Evolutionary conservation across 2,329 filamentous ascomycete genomes (phyloP), one percentile per base, ranked within the genome.

Genomic region (Sporothrix pseudoabietina): DNA sequence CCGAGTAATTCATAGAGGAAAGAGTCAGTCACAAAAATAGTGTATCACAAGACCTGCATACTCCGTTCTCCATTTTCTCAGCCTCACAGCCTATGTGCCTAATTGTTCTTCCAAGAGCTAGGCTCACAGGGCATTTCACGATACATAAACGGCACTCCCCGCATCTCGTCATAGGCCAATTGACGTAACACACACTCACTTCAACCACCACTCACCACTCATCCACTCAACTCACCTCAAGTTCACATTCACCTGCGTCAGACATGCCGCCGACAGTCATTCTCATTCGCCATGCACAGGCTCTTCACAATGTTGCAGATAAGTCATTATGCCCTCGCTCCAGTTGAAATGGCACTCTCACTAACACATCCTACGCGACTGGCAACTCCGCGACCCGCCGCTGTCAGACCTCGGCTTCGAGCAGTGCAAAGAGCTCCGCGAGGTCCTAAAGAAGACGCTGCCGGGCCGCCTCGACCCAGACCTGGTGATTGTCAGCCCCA

Each of bases 231-330:
- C 16, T 35, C 26, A 12, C 6, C 26, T 41, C 66, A 54, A 26
- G 35, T 6, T 47, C 22, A 16, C 26, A 22, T 12, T 12, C 30
- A 39, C 44, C 22, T 32, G 10, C 55, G 19, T 39, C 61, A 74
- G 22, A 30, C 3, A 88, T 89, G 87, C 78, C 87, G 70, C 87
- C 86, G 0, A 87, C 83, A 0, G 78, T 98, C 74, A 92, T 98
- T 77, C 85, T 98, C 78, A 91, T 98, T 78, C 92, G 95, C 77
- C 95, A 98, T 86, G 95, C 93, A 19, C 93, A 98, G 81, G 87
- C 85, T 9, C 78, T 84, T n/a, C 87, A 89, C 79, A 89, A 89
- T 74, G 81, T 82, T 16, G 78, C 81, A 69, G 80, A 88, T 88
- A 83, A 82, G 86, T 85, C 9, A 0, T 2, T 7, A 6, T 6